Conservation (phyloP, 768 basidiomycete genomes). For the Boletus huronensis region DNA sequence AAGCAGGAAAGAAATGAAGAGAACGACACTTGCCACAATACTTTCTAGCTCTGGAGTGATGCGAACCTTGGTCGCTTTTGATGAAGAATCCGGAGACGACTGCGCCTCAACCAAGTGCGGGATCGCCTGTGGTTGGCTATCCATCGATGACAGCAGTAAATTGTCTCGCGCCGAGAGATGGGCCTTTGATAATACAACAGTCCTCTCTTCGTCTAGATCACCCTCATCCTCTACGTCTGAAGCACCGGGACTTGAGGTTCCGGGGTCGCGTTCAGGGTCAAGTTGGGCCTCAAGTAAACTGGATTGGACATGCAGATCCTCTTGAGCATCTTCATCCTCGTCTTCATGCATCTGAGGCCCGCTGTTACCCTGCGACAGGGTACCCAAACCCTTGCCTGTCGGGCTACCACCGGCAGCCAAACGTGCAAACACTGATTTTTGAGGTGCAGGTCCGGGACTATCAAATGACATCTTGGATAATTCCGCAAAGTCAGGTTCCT, state of each 20-base stretch:
- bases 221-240: slow-evolving; percentile 8
- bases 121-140: slow-evolving; percentile 2
- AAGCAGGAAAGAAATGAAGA: not conserved
- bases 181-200: slow-evolving; percentile 29
- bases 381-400: slow-evolving; percentile 3
- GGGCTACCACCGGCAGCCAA: slow-evolving; percentile 13
- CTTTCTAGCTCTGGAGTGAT: slow-evolving; percentile 63
- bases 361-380: slow-evolving; percentile 1
- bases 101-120: not conserved
- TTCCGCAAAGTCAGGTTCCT: slow-evolving; percentile 56
- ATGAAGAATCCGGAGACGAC: slow-evolving; percentile 12
- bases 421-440: slow-evolving; percentile 28
- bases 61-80: slow-evolving; percentile 39
- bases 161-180: not conserved
- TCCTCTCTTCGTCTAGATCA: slow-evolving; percentile 28
- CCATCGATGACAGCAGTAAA: not conserved
- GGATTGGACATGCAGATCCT: slow-evolving; percentile 10
- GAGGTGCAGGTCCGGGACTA: slow-evolving; percentile 39
- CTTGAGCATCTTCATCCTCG: slow-evolving; percentile 1
- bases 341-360: not conserved
- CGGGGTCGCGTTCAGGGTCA: slow-evolving; percentile 5
- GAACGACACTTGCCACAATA: slow-evolving; percentile 48
- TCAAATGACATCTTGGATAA: slow-evolving; percentile 45
- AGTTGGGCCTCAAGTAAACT: slow-evolving; percentile 9
- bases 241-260: not conserved